Evolutionary conservation across 495 filamentous ascomycete genomes (phyloP), one percentile per base, ranked within the genome.

Genomic region (Pyrenula massariospora): DNA sequence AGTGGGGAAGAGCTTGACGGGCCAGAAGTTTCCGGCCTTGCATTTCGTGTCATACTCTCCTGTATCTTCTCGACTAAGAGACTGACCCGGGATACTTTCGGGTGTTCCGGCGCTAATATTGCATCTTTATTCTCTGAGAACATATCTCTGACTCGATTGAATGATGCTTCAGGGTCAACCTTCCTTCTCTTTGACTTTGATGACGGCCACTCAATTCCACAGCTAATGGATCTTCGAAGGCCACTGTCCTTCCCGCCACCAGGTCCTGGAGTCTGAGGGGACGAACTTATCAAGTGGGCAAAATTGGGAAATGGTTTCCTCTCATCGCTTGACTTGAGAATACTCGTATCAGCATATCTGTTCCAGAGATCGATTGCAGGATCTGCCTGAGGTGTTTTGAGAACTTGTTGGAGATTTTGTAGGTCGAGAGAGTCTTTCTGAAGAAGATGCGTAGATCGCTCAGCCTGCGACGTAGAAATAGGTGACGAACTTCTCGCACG

Each of bases 291-390:
- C 22, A 88, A 69, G 56, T 84, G 77, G 23, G 80, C 74, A n/a
- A 86, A 72, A 66, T 69, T 58, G 70, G 82, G 63, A 73, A 80
- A 70, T 21, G 68, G 68, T 52, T 73, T 58, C 50, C 66, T 66
- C 12, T 67, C 64, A n/a, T 66, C 63, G 3, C 59, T 65, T 52
- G 15, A 12, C 25, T 73, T 71, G 15, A 69, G 57, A 53, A 68
- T 68, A 56, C 71, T 70, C 55, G 77, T 75, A 10, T 74, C 74
- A 56, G 75, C 80, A 64, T 88, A 94, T 20, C 86, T 83, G 60
- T 84, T 88, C 91, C 89, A 95, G n/a, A 96, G 70, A 54, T 95
- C 91, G 25, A 82, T 70, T 0, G 86, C 86, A 23, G 92, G 86
- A 67, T 98, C 93, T 49, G 84, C 81, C 57, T 87, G 84, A 22